A percentile compares a stretch with the other conserved stretches of the same genome.
phyloP scores from a whole-genome alignment of 257 asterid genomes.

The Avicennia marina region DNA sequence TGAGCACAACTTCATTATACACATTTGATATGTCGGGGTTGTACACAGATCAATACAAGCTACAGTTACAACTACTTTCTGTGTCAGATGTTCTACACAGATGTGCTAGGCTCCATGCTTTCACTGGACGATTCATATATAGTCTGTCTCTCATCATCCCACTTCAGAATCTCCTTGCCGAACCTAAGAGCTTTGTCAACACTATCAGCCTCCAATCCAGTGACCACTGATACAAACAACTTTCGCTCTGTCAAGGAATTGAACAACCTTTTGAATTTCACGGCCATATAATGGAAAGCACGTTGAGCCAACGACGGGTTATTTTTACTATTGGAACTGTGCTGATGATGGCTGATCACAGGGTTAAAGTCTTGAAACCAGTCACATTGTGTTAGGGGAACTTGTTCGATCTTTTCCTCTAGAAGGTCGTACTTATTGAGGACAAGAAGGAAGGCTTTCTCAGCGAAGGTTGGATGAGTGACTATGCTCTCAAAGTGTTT shows the following conservation, averaged over 20 bases:
- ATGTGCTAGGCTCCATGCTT: conserved; percentile 60
- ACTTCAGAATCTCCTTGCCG: conserved; percentile 58
- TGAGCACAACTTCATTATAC: conserved; percentile 10
- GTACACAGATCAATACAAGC: background rate
- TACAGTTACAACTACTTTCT: background rate
- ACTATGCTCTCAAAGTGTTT: conserved; percentile 49
- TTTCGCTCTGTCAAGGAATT: conserved; percentile 36
- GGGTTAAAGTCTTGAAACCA: conserved; percentile 79
- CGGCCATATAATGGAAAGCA: conserved; percentile 70
- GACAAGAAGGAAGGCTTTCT: conserved; percentile 57
- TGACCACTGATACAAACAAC: conserved; percentile 53
- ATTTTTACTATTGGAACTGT: conserved; percentile 30
- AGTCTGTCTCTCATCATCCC: conserved; percentile 51
- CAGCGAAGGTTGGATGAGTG: conserved; percentile 48
- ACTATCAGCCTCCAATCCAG: conserved; percentile 64
- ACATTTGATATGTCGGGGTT: background rate
- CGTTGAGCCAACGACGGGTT: conserved; percentile 58
- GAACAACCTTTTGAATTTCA: conserved; percentile 60
- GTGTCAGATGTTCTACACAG: conserved; percentile 22
- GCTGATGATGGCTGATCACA: conserved; percentile 41
- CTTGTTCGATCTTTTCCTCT: conserved; percentile 49
- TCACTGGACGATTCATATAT: conserved; percentile 46
- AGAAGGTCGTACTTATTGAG: conserved; percentile 77
- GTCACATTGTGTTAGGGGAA: conserved; percentile 61
- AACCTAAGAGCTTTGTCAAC: conserved; percentile 66